These are phyloP conservation scores for Alloteropsis semialata DNA, from an alignment of 176 grass and related monocot genomes.

Conservation along the genomic window DNA sequence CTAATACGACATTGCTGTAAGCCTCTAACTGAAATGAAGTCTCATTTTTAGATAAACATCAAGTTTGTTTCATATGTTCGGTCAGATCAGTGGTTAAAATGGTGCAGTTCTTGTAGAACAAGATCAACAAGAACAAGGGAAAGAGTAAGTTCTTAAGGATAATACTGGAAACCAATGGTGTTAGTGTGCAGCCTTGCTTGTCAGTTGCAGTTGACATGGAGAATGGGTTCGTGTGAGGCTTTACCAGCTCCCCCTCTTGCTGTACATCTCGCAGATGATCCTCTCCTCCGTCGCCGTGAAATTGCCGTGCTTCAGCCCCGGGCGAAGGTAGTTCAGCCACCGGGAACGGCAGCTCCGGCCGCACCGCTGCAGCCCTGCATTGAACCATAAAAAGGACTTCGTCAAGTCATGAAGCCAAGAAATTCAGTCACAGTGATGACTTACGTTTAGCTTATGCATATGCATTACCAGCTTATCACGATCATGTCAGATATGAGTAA, in stretches of 20 bases:
- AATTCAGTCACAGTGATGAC: background rate
- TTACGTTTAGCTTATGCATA: background rate
- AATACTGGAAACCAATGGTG: background rate
- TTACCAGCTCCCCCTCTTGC: constrained; percentile 48
- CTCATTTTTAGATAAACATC: background rate
- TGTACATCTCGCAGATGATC: constrained; percentile 49
- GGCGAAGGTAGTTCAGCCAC: constrained; percentile 64
- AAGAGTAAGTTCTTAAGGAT: background rate
- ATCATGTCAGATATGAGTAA: background rate
- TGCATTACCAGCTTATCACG: background rate
- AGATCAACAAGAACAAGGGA: background rate
- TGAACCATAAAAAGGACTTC: background rate
- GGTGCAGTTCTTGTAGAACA: background rate
- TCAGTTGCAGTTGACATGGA: background rate
- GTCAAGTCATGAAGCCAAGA: background rate
- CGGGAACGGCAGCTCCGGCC: constrained; percentile 54
- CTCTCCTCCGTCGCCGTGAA: constrained; percentile 41
- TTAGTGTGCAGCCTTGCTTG: background rate
- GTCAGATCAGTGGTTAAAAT: background rate
- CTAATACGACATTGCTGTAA: background rate
- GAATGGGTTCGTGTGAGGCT: background rate
- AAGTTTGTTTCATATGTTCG: too few relatives aligned
- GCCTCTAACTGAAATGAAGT: background rate
- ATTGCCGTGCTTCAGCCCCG: constrained; percentile 47
- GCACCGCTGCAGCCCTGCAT: constrained; percentile 41